These are phyloP conservation scores for Panicum hallii DNA, from an alignment of 202 grass and related monocot genomes.

Conservation along the genomic window DNA sequence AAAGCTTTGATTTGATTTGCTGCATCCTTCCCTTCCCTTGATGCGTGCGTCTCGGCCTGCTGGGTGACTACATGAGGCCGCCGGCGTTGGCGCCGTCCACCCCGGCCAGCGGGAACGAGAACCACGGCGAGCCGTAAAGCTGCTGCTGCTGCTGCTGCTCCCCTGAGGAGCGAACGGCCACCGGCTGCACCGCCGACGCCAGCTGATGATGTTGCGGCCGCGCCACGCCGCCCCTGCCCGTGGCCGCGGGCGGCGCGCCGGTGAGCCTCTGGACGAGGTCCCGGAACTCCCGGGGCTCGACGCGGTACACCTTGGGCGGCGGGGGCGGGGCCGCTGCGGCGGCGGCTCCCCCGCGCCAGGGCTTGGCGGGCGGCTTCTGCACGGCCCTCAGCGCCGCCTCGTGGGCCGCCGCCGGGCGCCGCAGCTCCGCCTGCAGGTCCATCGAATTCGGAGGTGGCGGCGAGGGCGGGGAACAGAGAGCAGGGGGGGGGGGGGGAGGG, in stretches of 20 bases:
- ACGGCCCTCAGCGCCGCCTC: constrained; percentile 50
- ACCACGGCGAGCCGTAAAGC: constrained; percentile 48
- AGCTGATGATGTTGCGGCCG: background rate
- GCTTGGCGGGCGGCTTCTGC: constrained; percentile 67
- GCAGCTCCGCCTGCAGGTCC: background rate
- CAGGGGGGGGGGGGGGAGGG: background rate
- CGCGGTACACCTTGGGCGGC: constrained; percentile 77
- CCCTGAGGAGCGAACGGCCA: background rate
- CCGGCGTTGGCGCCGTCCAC: constrained; percentile 40
- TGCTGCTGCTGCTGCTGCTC: constrained; percentile 24
- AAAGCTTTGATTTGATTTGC: background rate
- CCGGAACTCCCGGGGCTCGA: constrained; percentile 78
- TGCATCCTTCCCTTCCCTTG: background rate
- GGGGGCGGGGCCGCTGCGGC: background rate
- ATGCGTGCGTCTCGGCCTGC: too few relatives aligned
- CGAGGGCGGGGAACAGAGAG: too few relatives aligned
- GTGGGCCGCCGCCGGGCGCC: background rate
- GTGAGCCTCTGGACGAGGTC: constrained; percentile 90
- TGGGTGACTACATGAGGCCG: constrained; percentile 24
- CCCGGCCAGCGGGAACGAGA: constrained; percentile 46
- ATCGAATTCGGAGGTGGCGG: background rate
- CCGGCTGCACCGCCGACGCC: background rate
- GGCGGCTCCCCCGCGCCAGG: constrained; percentile 44
- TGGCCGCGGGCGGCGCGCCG: constrained; percentile 40
- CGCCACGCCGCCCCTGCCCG: background rate